Conservation (phyloP, 2,329 filamentous ascomycete genomes). For the Neoarthrinium moseri region DNA sequence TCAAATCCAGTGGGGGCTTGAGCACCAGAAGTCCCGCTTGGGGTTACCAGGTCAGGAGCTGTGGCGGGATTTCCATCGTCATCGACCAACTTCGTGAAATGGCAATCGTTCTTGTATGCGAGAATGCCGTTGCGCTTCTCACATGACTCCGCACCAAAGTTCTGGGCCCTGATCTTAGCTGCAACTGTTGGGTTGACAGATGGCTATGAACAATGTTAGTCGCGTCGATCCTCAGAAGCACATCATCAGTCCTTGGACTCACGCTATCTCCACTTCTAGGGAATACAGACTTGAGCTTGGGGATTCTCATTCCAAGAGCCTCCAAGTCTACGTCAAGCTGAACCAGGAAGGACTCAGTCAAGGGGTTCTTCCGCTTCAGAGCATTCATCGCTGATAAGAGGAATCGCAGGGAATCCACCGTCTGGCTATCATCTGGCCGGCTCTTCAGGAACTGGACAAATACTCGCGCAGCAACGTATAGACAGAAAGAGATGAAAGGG, state of each 20-base stretch:
- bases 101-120: slow-evolving; percentile 42
- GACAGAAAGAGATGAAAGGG: slow-evolving; percentile 90
- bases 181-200: slow-evolving; percentile 12
- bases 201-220: slow-evolving; percentile 6
- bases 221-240: background rate
- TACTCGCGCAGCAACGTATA: slow-evolving; percentile 93
- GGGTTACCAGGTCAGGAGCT: slow-evolving; percentile 38
- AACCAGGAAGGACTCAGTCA: slow-evolving; percentile 92
- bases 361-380: slow-evolving; percentile 80
- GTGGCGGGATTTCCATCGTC: slow-evolving; percentile 39
- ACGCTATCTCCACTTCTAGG: slow-evolving; percentile 52
- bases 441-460: slow-evolving; percentile 97
- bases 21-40: slow-evolving; percentile 15
- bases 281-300: slow-evolving; percentile 54
- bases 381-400: slow-evolving; percentile 88
- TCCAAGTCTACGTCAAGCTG: slow-evolving; percentile 92
- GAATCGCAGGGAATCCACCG: slow-evolving; percentile 81
- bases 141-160: slow-evolving; percentile 9
- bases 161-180: slow-evolving; percentile 7
- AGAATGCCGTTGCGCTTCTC: slow-evolving; percentile 34
- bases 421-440: slow-evolving; percentile 78
- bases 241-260: slow-evolving; percentile 27
- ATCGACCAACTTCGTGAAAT: slow-evolving; percentile 38
- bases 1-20: background rate
- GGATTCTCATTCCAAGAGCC: slow-evolving; percentile 62